Evolutionary conservation across 345 rosid genomes (phyloP).

Genomic region (Aquilaria yunnanensis): DNA sequence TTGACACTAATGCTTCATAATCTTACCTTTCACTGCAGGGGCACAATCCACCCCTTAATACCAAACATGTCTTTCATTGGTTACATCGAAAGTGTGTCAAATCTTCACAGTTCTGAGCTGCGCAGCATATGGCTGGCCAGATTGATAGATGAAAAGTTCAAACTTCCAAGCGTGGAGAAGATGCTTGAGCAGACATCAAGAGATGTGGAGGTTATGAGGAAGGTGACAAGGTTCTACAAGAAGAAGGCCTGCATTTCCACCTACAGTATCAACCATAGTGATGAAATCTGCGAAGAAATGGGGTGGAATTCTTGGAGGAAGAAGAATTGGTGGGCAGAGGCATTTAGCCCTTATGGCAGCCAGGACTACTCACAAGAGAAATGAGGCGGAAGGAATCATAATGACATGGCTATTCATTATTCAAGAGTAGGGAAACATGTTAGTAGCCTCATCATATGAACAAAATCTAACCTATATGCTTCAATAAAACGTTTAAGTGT

Average conservation of each 20-base stretch:
- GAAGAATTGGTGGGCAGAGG: constrained; percentile 54
- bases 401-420: too few relatives aligned
- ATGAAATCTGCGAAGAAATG: constrained; percentile 79
- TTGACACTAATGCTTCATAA: not conserved
- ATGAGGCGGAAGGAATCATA: not conserved
- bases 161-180: constrained; percentile 58
- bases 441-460: too few relatives aligned
- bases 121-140: constrained; percentile 69
- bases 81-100: constrained; percentile 67
- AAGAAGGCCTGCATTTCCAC: constrained; percentile 80
- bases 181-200: constrained; percentile 49
- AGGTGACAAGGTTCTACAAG: constrained; percentile 65
- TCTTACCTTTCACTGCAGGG: constrained; percentile 31
- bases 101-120: constrained; percentile 77
- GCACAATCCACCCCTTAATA: constrained; percentile 72
- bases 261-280: constrained; percentile 78
- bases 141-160: constrained; percentile 43
- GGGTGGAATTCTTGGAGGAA: constrained; percentile 74
- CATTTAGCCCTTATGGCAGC: constrained; percentile 68
- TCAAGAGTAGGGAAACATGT: too few relatives aligned
- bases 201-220: constrained; percentile 57
- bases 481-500: too few relatives aligned
- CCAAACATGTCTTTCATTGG: constrained; percentile 83
- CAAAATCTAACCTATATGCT: too few relatives aligned
- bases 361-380: constrained; percentile 38